Evolutionary conservation across 352 stramenopile genomes (phyloP).

Genomic region (Globisporangium paroecandrum): DNA sequence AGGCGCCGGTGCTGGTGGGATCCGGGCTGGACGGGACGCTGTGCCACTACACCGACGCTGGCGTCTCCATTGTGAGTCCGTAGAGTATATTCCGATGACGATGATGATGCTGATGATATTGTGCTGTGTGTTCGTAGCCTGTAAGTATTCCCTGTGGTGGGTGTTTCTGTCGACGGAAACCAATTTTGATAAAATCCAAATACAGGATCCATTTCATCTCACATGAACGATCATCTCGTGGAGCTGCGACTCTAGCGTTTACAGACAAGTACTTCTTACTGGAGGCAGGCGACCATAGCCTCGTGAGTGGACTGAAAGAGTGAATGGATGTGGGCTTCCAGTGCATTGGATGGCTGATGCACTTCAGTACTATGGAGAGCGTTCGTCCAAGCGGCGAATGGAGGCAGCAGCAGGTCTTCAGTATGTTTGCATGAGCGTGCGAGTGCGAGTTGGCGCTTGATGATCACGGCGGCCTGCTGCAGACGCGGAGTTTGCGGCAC

Average conservation of each 20-base stretch:
- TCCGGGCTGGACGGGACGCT: constrained; percentile 23
- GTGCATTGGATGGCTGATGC: no score
- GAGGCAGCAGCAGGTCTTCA: no score
- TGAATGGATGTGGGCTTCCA: no score
- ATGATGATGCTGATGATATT: neutral
- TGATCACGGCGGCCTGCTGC: no score
- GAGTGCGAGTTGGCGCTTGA: no score
- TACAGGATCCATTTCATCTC: neutral
- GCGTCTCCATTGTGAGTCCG: constrained; percentile 23
- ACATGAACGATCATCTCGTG: neutral
- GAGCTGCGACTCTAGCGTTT: neutral
- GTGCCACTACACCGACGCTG: constrained; percentile 28
- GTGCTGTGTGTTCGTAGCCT: neutral
- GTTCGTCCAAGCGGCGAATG: no score
- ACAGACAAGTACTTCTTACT: neutral
- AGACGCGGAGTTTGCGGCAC: no score
- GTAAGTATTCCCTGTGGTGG: neutral
- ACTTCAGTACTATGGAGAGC: no score
- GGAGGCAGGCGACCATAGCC: neutral
- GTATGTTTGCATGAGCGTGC: no score
- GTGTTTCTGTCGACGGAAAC: neutral
- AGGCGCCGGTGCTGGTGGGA: constrained; percentile 25
- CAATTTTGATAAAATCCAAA: neutral
- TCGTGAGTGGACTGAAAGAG: no score
- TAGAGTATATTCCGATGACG: constrained; percentile 7